These are phyloP conservation scores for Cercospora canescens DNA, from an alignment of 2,329 filamentous ascomycete species.

Conservation along the genomic window DNA sequence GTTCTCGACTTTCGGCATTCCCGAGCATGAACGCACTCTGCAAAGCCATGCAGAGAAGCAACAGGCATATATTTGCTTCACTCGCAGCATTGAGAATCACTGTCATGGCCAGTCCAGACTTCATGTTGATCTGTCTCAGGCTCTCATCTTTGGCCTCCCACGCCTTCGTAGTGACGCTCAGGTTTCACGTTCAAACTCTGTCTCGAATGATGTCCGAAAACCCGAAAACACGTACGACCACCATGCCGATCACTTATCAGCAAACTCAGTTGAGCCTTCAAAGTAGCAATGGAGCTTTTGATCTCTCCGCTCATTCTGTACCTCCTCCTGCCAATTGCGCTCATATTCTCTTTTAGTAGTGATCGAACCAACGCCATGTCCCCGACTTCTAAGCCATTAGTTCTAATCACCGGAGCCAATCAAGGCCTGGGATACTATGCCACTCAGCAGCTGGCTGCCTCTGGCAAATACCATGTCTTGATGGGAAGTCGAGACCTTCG, in stretches of 20 bases:
- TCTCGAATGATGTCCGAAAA: background rate
- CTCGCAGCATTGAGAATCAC: too few relatives aligned
- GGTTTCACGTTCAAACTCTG: background rate
- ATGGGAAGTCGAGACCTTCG: slow-evolving; percentile 40
- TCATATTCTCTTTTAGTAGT: background rate
- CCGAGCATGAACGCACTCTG: background rate
- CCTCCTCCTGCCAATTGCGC: background rate
- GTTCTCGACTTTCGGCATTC: background rate
- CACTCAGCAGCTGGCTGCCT: slow-evolving; percentile 41
- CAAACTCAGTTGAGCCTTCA: background rate
- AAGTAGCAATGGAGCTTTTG: background rate
- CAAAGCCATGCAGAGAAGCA: background rate
- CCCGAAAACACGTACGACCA: background rate
- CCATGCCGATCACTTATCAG: background rate
- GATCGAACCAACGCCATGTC: background rate
- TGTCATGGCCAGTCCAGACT: too few relatives aligned
- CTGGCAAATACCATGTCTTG: slow-evolving; percentile 43
- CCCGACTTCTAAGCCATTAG: background rate
- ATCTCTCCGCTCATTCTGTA: background rate
- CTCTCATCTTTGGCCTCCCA: too few relatives aligned
- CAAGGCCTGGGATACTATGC: slow-evolving; percentile 47
- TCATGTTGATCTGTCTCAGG: too few relatives aligned
- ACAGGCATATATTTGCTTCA: too few relatives aligned
- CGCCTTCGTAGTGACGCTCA: too few relatives aligned
- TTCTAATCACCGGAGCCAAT: slow-evolving; percentile 45